Evolutionary conservation across 129 eudicot genomes (phyloP).

Genomic region (Artemisia annua): DNA sequence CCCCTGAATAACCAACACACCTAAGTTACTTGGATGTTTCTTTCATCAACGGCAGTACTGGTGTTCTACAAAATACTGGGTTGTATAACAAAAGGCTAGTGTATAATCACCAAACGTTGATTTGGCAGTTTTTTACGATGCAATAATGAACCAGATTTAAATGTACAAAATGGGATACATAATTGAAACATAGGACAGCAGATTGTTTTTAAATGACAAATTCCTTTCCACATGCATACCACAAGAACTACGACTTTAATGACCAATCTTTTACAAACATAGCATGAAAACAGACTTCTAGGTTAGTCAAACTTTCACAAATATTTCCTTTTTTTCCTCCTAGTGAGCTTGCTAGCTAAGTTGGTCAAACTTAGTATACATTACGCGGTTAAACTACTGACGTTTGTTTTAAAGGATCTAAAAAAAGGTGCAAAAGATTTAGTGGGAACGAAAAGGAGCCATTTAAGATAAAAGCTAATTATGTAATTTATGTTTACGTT

Average conservation of each 20-base stretch:
- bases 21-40: neutral
- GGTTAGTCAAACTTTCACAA: neutral
- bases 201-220: too few relatives aligned
- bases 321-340: neutral
- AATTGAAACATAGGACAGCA: neutral
- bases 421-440: neutral
- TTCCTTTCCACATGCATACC: neutral
- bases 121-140: neutral
- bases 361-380: neutral
- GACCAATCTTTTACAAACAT: neutral
- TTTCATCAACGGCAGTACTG: neutral
- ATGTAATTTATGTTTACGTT: too few relatives aligned
- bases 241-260: neutral
- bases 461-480: too few relatives aligned
- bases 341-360: neutral
- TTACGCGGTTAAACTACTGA: too few relatives aligned
- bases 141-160: neutral
- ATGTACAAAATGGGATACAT: neutral
- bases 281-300: neutral
- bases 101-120: neutral
- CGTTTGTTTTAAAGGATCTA: neutral
- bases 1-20: slow-evolving; percentile 25
- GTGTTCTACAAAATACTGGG: neutral
- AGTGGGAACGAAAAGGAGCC: too few relatives aligned
- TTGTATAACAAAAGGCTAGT: neutral